Evolutionary conservation across 345 rosid genomes (phyloP).

Genomic region (Murraya koenigii): DNA sequence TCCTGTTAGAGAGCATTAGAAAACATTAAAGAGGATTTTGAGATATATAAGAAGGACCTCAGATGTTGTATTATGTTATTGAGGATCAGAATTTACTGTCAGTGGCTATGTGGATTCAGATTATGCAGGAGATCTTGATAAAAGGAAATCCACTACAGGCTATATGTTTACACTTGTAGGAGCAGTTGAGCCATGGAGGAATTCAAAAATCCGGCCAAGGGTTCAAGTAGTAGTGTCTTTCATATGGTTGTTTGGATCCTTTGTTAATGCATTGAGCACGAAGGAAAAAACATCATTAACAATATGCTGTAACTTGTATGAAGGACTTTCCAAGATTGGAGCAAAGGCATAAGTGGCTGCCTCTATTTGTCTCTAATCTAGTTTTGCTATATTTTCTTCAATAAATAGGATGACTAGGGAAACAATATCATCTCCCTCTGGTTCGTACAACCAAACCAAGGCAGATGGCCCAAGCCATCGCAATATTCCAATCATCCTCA

Average conservation of each 20-base stretch:
- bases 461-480: conserved; percentile 43
- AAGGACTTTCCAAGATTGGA: conserved; percentile 34
- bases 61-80: too few relatives aligned
- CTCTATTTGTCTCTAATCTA: conserved; percentile 36
- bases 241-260: conserved; percentile 42
- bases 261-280: conserved; percentile 39
- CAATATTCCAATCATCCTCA: conserved; percentile 72
- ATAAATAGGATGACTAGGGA: conserved; percentile 33
- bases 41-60: too few relatives aligned
- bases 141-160: too few relatives aligned
- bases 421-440: conserved; percentile 33
- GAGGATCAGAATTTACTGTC: too few relatives aligned
- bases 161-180: too few relatives aligned
- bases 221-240: conserved; percentile 50
- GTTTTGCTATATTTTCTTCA: conserved; percentile 32
- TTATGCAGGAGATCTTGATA: too few relatives aligned
- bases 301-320: conserved; percentile 25
- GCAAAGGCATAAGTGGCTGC: conserved; percentile 36
- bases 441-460: conserved; percentile 35
- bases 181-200: conserved; percentile 45
- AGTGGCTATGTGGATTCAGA: too few relatives aligned
- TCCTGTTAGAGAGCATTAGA: too few relatives aligned
- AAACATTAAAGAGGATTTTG: too few relatives aligned
- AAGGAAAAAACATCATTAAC: conserved; percentile 24
- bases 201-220: conserved; percentile 43